Evolutionary conservation across 2,329 filamentous ascomycete genomes (phyloP).

Genomic region (Claviceps lovelessii): DNA sequence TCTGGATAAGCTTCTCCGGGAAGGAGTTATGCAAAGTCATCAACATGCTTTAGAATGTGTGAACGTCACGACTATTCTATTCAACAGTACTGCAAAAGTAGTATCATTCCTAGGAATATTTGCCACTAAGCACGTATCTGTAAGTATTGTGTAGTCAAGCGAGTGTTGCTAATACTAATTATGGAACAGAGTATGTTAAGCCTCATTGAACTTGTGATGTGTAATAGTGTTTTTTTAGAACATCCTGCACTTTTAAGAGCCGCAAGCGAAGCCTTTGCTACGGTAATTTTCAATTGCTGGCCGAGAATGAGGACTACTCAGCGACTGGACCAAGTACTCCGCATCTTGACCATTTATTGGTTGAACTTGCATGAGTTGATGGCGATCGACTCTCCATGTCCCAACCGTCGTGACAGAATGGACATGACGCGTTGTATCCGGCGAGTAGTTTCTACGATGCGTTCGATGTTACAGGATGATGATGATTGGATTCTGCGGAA

Average conservation of each 20-base stretch:
- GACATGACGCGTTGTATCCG: not conserved
- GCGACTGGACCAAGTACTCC: conserved; percentile 50
- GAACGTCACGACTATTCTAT: conserved; percentile 40
- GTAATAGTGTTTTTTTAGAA: conserved; percentile 51
- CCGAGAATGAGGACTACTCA: conserved; percentile 42
- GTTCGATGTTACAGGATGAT: not conserved
- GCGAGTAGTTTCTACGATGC: not conserved
- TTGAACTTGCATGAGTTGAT: conserved; percentile 33
- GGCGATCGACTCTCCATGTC: not conserved
- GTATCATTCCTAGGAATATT: conserved; percentile 45
- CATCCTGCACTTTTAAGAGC: conserved; percentile 38
- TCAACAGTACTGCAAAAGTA: conserved; percentile 33
- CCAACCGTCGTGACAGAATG: not conserved
- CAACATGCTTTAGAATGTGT: conserved; percentile 46
- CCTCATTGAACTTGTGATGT: conserved; percentile 48
- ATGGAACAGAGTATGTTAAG: conserved; percentile 47
- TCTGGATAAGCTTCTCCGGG: conserved; percentile 40
- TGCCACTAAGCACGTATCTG: conserved; percentile 53
- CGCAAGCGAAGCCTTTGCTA: conserved; percentile 38
- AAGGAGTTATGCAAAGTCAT: conserved; percentile 40
- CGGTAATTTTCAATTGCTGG: conserved; percentile 51
- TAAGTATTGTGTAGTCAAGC: conserved; percentile 15
- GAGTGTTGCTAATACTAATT: not conserved
- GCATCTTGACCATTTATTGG: conserved; percentile 49
- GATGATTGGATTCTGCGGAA: not conserved